These are phyloP conservation scores for Trichoderma asperelloides DNA, from an alignment of 495 filamentous ascomycete species.

Conservation along the genomic window DNA sequence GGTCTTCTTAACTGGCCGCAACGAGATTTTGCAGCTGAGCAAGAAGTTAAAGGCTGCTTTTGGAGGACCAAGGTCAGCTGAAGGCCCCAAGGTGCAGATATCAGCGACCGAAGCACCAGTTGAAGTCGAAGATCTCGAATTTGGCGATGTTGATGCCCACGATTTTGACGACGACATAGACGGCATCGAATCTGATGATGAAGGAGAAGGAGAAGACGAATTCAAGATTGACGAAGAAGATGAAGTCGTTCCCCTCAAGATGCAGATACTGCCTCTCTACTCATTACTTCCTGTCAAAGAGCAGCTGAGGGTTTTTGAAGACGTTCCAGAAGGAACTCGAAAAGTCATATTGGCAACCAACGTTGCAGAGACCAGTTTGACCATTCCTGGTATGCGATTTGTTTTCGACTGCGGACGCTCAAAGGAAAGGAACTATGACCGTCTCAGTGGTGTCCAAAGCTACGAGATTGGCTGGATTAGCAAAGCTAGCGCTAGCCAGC, in stretches of 20 bases:
- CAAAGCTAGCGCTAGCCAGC: constrained; percentile 90
- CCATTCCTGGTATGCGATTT: constrained; percentile 91
- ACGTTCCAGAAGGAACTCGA: constrained; percentile 72
- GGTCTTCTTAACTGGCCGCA: constrained; percentile 91
- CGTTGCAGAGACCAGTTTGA: constrained; percentile 92
- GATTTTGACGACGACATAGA: constrained; percentile 38
- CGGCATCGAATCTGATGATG: constrained; percentile 42
- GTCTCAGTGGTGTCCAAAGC: constrained; percentile 79
- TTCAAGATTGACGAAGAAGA: constrained; percentile 45
- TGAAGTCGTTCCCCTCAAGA: constrained; percentile 45
- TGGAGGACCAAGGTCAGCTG: constrained; percentile 38
- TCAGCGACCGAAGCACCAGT: constrained; percentile 70
- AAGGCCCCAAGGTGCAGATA: constrained; percentile 59
- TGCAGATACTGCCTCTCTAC: constrained; percentile 85
- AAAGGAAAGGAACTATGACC: constrained; percentile 85
- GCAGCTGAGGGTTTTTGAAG: constrained; percentile 88
- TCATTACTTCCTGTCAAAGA: constrained; percentile 90
- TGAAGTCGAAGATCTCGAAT: constrained; percentile 81
- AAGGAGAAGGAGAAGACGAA: constrained; percentile 51
- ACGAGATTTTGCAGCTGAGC: constrained; percentile 73
- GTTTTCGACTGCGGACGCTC: constrained; percentile 88
- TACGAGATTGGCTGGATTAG: constrained; percentile 96
- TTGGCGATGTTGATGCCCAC: constrained; percentile 51
- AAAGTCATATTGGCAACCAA: constrained; percentile 93
- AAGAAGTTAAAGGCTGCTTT: constrained; percentile 71